A percentile compares a stretch with the other conserved stretches of the same genome.
These are phyloP conservation scores for Globisporangium camurandrum DNA, from an alignment of 352 stramenopile species.

Conservation along the genomic window DNA sequence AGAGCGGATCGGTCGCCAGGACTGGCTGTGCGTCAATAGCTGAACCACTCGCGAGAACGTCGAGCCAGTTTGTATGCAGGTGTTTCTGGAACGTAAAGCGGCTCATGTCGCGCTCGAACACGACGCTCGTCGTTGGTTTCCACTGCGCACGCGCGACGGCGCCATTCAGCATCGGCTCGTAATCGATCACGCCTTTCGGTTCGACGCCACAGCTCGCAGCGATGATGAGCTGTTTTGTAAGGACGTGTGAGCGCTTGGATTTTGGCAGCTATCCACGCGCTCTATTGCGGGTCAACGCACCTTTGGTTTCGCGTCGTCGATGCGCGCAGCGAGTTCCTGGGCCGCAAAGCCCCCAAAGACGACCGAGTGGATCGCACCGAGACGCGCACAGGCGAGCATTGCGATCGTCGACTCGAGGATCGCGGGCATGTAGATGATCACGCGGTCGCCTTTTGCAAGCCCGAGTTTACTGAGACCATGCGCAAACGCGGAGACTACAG, in stretches of 20 bases:
- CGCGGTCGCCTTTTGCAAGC: constrained; percentile 90
- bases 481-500: constrained; percentile 45
- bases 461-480: constrained; percentile 93
- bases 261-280: no score
- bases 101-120: constrained; percentile 46
- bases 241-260: no score
- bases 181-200: constrained; percentile 57
- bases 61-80: constrained; percentile 23
- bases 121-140: constrained; percentile 37
- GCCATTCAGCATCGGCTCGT: constrained; percentile 66
- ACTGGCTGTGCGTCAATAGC: constrained; percentile 20
- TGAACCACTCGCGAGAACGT: constrained; percentile 17
- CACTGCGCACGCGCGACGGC: constrained; percentile 37
- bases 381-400: constrained; percentile 96
- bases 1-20: constrained; percentile 45
- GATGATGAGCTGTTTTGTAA: constrained; percentile 36
- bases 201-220: constrained; percentile 57
- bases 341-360: constrained; percentile 88
- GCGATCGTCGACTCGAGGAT: constrained; percentile 92
- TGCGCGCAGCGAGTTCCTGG: constrained; percentile 73
- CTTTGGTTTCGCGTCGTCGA: constrained; percentile 79
- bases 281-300: no score
- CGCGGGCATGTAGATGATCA: constrained; percentile 98
- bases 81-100: constrained; percentile 18
- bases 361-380: constrained; percentile 92